A percentile compares a stretch with the other conserved stretches of the same genome.
These are phyloP conservation scores for Alternaria ventricosa DNA, from an alignment of 2,329 filamentous ascomycete species.

Conservation along the genomic window DNA sequence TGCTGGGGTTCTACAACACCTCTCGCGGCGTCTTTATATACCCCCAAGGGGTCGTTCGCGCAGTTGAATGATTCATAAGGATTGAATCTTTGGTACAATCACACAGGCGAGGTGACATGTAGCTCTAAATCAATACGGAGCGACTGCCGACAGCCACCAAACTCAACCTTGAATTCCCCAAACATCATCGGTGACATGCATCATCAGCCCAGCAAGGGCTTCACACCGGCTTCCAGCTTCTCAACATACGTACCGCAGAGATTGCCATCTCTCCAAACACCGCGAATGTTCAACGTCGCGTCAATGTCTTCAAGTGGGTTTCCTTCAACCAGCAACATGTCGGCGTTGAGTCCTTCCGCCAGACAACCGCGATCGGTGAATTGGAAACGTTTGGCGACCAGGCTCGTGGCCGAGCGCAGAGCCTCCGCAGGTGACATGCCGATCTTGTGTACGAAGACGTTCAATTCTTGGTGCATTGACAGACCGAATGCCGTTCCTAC, in stretches of 20 bases:
- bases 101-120: neutral
- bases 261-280: constrained; percentile 53
- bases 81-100: neutral
- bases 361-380: constrained; percentile 52
- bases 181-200: neutral
- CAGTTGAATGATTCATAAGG: neutral
- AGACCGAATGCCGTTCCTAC: constrained; percentile 54
- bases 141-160: neutral
- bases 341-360: constrained; percentile 50
- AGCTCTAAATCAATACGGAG: neutral
- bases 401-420: constrained; percentile 49
- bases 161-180: neutral
- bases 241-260: constrained; percentile 34
- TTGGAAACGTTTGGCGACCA: constrained; percentile 50
- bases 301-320: constrained; percentile 53
- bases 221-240: constrained; percentile 13
- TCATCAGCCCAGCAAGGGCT: neutral
- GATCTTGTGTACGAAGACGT: constrained; percentile 50
- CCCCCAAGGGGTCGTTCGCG: neutral
- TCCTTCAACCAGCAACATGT: constrained; percentile 54
- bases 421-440: constrained; percentile 54
- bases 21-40: neutral
- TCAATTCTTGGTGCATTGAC: constrained; percentile 52
- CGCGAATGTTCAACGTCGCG: constrained; percentile 50
- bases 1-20: neutral